Base-by-base conservation (phyloP, 106 monocot species). In the Phalaenopsis equestris region DNA sequence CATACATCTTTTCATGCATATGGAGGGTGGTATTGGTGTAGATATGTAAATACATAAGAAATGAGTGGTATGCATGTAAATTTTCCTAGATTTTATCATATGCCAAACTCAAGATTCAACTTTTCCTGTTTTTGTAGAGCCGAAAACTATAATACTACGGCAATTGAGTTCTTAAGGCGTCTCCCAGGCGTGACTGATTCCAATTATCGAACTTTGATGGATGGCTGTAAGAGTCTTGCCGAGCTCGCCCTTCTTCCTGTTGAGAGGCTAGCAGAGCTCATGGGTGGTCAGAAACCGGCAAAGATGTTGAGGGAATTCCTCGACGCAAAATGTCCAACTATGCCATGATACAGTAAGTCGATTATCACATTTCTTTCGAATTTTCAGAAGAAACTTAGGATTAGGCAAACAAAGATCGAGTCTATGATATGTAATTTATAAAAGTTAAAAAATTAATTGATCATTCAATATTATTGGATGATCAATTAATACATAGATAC, bases 181-280 rank as follows among this genome's bases (percentile, higher is more conserved):
- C 91, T 99, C 58, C 99, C 99, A 11, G 99, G 99, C 19, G 99
- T 99, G 46, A 95, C 95, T 5, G 99, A 99, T 90, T 86, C 91
- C 49, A 99, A 95, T 79, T 95, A 93, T 78, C 84, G 95, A 81
- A 81, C 93, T 70, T 64, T 99, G 78, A 95, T 99, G 90, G 99
- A 99, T 84, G 89, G 89, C 58, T 95, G 95, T 78, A 90, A 80
- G 61, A 91, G 79, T 82, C 81, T 99, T 47, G 89, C 99, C 30
- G 99, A 99, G 57, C 91, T 99, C 79, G 91, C 91, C 4, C 84
- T 95, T 70, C 91, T 99, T 80, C 93, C 95, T 36, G 84, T 93
- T 5, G 99, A 99, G 77, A 90, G 84, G 74, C 83, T 99, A 73
- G 90, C 95, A 43, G 91, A 93, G 80, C 61, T 99, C 49, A 95